A percentile compares a stretch with the other conserved stretches of the same genome.
Conservation (phyloP, 352 stramenopile species). For the Globisporangium iwayamae region DNA sequence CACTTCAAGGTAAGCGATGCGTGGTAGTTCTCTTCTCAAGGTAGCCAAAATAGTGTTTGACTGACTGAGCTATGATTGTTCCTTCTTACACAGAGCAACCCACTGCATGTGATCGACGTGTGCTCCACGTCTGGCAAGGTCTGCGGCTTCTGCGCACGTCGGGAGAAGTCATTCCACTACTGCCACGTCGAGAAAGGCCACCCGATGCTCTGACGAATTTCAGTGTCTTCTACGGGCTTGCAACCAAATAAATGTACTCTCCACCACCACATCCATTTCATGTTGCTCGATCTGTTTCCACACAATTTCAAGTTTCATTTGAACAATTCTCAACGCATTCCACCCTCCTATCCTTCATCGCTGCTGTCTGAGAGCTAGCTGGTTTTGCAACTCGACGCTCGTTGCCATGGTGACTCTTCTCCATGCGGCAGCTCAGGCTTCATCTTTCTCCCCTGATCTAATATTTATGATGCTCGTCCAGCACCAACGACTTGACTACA, state of each 20-base stretch:
- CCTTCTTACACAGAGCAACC: constrained; percentile 37
- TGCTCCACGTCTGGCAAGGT: constrained; percentile 35
- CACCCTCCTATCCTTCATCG: background rate
- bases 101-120: constrained; percentile 73
- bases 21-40: background rate
- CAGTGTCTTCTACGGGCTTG: background rate
- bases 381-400: background rate
- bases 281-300: background rate
- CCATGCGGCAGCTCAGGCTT: constrained; percentile 2
- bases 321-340: constrained; percentile 7
- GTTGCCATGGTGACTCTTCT: background rate
- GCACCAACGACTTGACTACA: constrained; percentile 21
- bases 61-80: constrained; percentile 7
- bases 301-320: background rate
- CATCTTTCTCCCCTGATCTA: constrained; percentile 7
- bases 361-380: background rate
- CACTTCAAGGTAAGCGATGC: constrained; percentile 44
- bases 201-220: constrained; percentile 51
- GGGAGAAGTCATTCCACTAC: constrained; percentile 46
- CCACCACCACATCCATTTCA: constrained; percentile 5
- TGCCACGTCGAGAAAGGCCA: constrained; percentile 77
- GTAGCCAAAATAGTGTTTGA: background rate
- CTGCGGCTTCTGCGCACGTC: constrained; percentile 38
- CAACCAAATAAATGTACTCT: constrained; percentile 4
- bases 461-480: background rate